A percentile compares a stretch with the other conserved stretches of the same genome.
Conservation (phyloP, 352 stramenopile genomes). For the Blastocystis sp. region DNA sequence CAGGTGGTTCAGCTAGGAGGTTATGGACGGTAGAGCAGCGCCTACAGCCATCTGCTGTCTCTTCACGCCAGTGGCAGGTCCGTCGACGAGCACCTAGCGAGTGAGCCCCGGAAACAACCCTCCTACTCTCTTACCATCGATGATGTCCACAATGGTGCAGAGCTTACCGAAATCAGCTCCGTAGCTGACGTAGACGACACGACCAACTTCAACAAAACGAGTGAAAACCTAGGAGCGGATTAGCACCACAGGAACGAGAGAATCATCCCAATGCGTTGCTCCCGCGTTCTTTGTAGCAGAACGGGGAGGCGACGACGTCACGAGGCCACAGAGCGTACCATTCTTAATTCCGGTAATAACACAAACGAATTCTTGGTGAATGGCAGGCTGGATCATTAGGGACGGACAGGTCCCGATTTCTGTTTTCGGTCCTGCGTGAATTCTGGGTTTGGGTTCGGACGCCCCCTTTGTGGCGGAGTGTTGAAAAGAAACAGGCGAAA, state of each 20-base stretch:
- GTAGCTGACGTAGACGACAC: constrained; percentile 97
- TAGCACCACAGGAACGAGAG: background rate
- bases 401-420: constrained; percentile 8
- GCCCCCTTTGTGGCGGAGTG: background rate
- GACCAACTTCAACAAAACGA: constrained; percentile 97
- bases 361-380: constrained; percentile 68
- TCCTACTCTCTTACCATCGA: constrained; percentile 91
- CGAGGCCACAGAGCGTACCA: constrained; percentile 32
- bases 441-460: background rate
- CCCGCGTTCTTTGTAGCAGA: background rate
- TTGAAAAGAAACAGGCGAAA: constrained; percentile 61
- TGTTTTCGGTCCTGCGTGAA: background rate
- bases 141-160: constrained; percentile 97
- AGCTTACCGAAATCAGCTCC: constrained; percentile 93
- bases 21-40: no score
- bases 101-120: background rate
- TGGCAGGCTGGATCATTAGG: constrained; percentile 27
- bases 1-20: constrained; percentile 30
- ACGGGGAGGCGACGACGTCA: background rate
- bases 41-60: constrained; percentile 90
- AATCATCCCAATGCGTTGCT: background rate
- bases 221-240: constrained; percentile 79
- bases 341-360: constrained; percentile 33
- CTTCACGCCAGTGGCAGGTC: constrained; percentile 89
- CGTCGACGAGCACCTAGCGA: constrained; percentile 85